Conservation (phyloP, 176 grass and related monocot genomes). For the Cenchrus fungigraminus region DNA sequence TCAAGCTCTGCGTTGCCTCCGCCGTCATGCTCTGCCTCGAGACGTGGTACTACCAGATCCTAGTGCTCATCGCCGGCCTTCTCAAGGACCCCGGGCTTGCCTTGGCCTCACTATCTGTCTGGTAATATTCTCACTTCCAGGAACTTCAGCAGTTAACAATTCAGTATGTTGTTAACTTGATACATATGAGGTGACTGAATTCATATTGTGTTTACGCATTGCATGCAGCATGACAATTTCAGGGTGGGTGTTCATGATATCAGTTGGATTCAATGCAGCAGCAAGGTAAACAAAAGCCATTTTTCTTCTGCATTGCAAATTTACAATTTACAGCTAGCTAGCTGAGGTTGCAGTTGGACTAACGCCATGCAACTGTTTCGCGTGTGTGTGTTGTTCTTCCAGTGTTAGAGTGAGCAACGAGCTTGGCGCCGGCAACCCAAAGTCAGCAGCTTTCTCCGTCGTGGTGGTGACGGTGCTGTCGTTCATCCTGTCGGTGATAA, state of each 20-base stretch:
- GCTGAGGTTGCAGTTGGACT: neutral
- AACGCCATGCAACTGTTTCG: neutral
- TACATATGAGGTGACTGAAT: neutral
- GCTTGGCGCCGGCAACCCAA: conserved; percentile 59
- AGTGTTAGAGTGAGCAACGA: conserved; percentile 58
- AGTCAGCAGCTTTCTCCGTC: conserved; percentile 55
- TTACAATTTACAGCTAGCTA: neutral
- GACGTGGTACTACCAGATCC: conserved; percentile 59
- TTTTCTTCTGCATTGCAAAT: too few species aligned
- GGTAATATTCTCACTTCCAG: conserved; percentile 25
- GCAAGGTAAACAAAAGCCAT: conserved; percentile 49
- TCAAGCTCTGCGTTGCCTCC: conserved; percentile 58
- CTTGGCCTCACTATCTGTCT: conserved; percentile 60
- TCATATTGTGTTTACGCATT: neutral
- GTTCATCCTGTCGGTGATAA: conserved; percentile 27
- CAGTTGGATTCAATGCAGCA: conserved; percentile 86
- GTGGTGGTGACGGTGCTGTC: conserved; percentile 47
- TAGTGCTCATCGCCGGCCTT: conserved; percentile 1
- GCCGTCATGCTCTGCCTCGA: conserved; percentile 92
- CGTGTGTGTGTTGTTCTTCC: neutral
- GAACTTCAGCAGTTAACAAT: too few species aligned
- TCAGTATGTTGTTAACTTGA: too few species aligned
- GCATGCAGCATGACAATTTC: conserved; percentile 72
- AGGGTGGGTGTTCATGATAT: conserved; percentile 86
- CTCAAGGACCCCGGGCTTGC: conserved; percentile 47